These are phyloP conservation scores for Mortierella sp. DNA, from an alignment of 371 early-diverging fungal species.

Conservation along the genomic window DNA sequence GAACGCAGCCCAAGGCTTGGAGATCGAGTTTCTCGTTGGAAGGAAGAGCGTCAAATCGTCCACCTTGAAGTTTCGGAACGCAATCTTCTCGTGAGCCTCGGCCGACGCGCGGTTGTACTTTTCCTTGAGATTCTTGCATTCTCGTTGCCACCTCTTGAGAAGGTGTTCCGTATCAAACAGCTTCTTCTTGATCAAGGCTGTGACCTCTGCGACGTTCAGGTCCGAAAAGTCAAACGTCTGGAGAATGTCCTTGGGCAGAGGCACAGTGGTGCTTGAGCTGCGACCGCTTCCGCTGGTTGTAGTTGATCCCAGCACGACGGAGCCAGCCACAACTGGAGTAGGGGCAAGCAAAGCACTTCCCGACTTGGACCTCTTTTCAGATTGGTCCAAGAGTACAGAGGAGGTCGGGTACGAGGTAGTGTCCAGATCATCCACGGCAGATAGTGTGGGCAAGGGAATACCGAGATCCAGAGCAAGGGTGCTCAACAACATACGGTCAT, in stretches of 20 bases:
- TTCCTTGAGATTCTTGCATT: conserved; percentile 59
- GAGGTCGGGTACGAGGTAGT: conserved; percentile 28
- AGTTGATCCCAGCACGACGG: conserved; percentile 7
- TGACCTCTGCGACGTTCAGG: conserved; percentile 32
- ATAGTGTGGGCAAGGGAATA: conserved; percentile 38
- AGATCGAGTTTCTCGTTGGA: conserved; percentile 79
- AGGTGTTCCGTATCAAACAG: conserved; percentile 65
- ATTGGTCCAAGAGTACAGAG: conserved; percentile 39
- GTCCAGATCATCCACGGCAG: conserved; percentile 10
- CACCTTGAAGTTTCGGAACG: conserved; percentile 78
- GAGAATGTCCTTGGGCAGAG: conserved; percentile 40
- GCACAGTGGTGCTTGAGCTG: conserved; percentile 43
- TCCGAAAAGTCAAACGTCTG: conserved; percentile 45
- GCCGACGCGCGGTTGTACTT: conserved; percentile 63
- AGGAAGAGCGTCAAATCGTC: conserved; percentile 83
- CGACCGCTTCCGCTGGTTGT: conserved; percentile 21
- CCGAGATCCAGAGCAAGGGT: conserved; percentile 49
- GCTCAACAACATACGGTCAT: conserved; percentile 35
- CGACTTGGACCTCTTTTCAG: conserved; percentile 32
- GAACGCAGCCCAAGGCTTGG: conserved; percentile 88
- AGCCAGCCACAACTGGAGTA: neutral
- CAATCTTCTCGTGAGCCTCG: conserved; percentile 69
- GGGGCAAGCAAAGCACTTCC: conserved; percentile 15
- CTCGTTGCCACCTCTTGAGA: conserved; percentile 58
- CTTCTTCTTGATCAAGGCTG: conserved; percentile 59